These are phyloP conservation scores for Cyclotella cryptica DNA, from an alignment of 108 stramenopile genomes.

Conservation along the genomic window DNA sequence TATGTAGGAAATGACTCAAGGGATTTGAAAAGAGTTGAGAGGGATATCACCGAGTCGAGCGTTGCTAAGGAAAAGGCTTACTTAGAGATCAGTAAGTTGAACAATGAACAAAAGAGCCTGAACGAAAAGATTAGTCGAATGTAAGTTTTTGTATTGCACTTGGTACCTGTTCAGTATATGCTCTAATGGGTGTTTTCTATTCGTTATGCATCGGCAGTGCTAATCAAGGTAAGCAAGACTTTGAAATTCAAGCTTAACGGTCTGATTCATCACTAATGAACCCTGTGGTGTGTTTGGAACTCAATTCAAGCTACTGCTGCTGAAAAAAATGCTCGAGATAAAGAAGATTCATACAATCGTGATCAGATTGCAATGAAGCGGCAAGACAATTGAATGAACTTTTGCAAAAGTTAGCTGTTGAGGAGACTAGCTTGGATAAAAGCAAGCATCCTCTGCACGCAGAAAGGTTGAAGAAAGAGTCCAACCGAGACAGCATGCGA, in stretches of 20 bases:
- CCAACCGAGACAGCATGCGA: conserved; percentile 44
- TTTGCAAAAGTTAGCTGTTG: conserved; percentile 47
- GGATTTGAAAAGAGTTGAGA: conserved; percentile 72
- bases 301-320: conserved; percentile 33
- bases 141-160: not conserved
- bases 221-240: not conserved
- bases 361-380: conserved; percentile 59
- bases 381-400: conserved; percentile 55
- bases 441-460: conserved; percentile 58
- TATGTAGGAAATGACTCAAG: conserved; percentile 42
- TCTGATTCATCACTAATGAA: too few relatives aligned
- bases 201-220: conserved; percentile 1
- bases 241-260: too few relatives aligned
- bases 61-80: conserved; percentile 68
- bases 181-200: not conserved
- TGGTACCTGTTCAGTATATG: too few relatives aligned
- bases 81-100: conserved; percentile 63
- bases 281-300: too few relatives aligned
- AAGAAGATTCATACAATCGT: conserved; percentile 69
- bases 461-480: conserved; percentile 53
- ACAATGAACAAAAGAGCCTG: conserved; percentile 67
- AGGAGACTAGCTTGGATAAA: conserved; percentile 61
- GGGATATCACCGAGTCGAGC: conserved; percentile 51
- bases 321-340: conserved; percentile 65
- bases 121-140: conserved; percentile 56